Evolutionary conservation across 2,329 filamentous ascomycete species (phyloP).

Genomic region (Nothophoma quercina): DNA sequence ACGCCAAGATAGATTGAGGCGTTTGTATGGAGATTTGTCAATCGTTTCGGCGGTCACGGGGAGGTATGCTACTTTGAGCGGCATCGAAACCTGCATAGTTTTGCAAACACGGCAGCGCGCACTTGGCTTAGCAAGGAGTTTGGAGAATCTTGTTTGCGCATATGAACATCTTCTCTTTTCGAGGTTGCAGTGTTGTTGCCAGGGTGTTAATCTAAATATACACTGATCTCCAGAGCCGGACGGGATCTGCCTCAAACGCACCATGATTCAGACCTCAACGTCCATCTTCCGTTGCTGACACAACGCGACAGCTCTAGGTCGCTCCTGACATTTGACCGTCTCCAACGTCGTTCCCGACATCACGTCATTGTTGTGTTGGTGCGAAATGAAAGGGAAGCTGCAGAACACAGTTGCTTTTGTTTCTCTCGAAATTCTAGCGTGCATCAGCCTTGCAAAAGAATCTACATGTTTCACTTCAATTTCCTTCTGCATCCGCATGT

Average conservation of each 20-base stretch:
- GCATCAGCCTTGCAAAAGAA: conserved; percentile 20
- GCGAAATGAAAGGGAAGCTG: conserved; percentile 8
- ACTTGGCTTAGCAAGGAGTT: conserved; percentile 28
- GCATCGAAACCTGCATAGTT: conserved; percentile 45
- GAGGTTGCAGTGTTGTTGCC: not conserved
- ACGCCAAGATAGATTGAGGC: conserved; percentile 74
- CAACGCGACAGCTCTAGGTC: conserved; percentile 2
- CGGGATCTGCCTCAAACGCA: conserved; percentile 17
- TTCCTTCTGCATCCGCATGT: conserved; percentile 11
- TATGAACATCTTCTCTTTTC: conserved; percentile 13
- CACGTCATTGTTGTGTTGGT: conserved; percentile 8
- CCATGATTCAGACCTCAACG: conserved; percentile 12
- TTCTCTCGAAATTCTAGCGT: conserved; percentile 32
- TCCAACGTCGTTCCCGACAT: conserved; percentile 9
- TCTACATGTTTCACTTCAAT: conserved; percentile 14
- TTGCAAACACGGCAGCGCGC: conserved; percentile 29
- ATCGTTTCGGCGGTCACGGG: conserved; percentile 29
- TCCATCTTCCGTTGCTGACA: conserved; percentile 8
- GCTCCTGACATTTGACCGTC: not conserved
- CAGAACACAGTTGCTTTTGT: conserved; percentile 13
- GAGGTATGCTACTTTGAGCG: conserved; percentile 17
- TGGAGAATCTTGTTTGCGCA: conserved; percentile 10
- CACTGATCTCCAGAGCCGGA: conserved; percentile 8
- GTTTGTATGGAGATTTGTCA: conserved; percentile 46
- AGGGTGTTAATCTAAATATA: conserved; percentile 13